Evolutionary conservation across 176 grass and related monocot genomes (phyloP), one percentile per base, ranked within the genome.

Genomic region (Dendrocalamus sinicus): DNA sequence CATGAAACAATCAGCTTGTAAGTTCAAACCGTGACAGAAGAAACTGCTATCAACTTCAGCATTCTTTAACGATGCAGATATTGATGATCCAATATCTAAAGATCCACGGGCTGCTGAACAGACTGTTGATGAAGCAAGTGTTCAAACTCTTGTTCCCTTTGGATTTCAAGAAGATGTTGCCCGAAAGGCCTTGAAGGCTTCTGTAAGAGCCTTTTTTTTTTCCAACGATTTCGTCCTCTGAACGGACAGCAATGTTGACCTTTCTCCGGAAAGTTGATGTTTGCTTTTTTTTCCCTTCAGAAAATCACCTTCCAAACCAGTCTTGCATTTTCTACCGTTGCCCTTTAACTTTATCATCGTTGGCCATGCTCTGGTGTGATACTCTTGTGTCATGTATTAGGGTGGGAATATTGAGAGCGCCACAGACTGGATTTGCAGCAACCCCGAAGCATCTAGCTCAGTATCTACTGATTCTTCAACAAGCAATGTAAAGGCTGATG

Each of bases 391-490:
- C 39, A 40, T 40, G 39, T 5, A 40, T 40, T 40, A 40, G 39
- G 39, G 39, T 40, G 6, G 39, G 39, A 40, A 40, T 40, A 98
- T 98, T 7, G 96, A 98, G 86, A 92, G 87, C 79, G 96, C 96
- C 24, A 98, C 96, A 39, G 93, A 98, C 59, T 98, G 96, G 96
- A 94, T 98, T 83, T 91, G 96, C 84, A 96, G 69, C 81, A 74
- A 94, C 20, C 96, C 91, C 5, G 92, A 95, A 78, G 92, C 84
- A 40, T 91, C 90, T 3, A 86, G 72, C 13, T 91, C 88, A 24
- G 74, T 79, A 58, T 67, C 91, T 68, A 67, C 81, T 61, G 91
- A 92, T 91, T 90, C 91, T 77, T 86, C 93, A 75, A 88, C 91
- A 75, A 96, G 73, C 71, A 91, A 77, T 73, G 45, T 43, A 61